Evolutionary conservation across 495 filamentous ascomycete genomes (phyloP).

Genomic region (Penicillium herquei): DNA sequence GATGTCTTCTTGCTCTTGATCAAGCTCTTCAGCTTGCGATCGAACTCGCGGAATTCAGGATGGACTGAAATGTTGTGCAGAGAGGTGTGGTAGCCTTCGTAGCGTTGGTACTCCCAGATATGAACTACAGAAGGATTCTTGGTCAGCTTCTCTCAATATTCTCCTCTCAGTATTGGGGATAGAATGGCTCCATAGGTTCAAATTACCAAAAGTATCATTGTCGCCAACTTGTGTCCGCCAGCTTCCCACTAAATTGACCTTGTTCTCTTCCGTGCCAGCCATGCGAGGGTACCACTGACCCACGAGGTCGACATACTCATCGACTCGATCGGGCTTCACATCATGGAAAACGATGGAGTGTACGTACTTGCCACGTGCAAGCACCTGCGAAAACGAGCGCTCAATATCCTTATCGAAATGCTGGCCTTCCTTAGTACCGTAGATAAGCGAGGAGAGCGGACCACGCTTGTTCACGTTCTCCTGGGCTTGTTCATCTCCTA

Average conservation of each 20-base stretch:
- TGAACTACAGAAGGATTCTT: constrained; percentile 57
- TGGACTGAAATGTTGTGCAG: constrained; percentile 77
- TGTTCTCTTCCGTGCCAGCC: constrained; percentile 76
- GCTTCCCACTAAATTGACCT: constrained; percentile 94
- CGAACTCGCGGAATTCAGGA: constrained; percentile 78
- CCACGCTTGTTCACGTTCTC: constrained; percentile 52
- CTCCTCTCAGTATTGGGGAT: background rate
- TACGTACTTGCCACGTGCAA: constrained; percentile 96
- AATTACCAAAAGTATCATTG: constrained; percentile 89
- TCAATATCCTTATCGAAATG: constrained; percentile 93
- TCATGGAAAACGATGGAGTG: constrained; percentile 97
- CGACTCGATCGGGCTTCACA: constrained; percentile 91
- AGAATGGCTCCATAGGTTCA: background rate
- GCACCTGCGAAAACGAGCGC: constrained; percentile 86
- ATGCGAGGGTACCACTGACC: constrained; percentile 89
- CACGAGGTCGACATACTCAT: constrained; percentile 91
- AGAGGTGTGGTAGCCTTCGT: constrained; percentile 92
- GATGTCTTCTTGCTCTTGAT: constrained; percentile 83
- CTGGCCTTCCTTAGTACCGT: constrained; percentile 91
- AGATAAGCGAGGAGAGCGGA: constrained; percentile 70
- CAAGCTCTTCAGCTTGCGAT: constrained; percentile 72
- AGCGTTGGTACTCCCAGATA: constrained; percentile 99
- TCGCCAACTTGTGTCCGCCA: constrained; percentile 99
- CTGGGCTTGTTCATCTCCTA: constrained; percentile 48
- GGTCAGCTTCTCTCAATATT: background rate